Evolutionary conservation across 768 basidiomycete species (phyloP), one percentile per base, ranked within the genome.

Genomic region (Psilocybe cubensis): DNA sequence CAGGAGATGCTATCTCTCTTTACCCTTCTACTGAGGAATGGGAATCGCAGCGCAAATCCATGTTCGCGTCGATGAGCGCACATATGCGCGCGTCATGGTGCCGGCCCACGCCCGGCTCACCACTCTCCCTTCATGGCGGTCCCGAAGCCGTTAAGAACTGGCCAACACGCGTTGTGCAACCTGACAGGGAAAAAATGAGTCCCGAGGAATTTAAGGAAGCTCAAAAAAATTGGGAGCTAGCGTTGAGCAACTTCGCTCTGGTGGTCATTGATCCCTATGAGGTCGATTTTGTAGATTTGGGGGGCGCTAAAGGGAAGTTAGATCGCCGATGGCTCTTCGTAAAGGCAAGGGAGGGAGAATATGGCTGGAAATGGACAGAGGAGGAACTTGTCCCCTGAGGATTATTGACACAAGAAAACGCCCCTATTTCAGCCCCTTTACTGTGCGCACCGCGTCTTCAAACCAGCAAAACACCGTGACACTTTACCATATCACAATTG

Each of bases 41-140:
- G 92, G 89, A 90, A 63, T 71, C 68, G 18, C 80, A 86, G 70
- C 79, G 92, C 17, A 53, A 72, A n/a, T 79, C 80, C 45, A 68
- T 81, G 28, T 95, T 91, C 68, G 78, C 81, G 56, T 70, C 58
- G 45, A 79, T 94, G 78, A 80, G 80, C 42, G 78, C 75, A 2
- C 71, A 77, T 45, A 83, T 92, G 84, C 84, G 82, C 60, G 92
- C 92, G 21, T 77, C 76, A 40, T 95, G 90, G 86, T 85, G 82
- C 59, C 76, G 86, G 3, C 90, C 91, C 2, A 66, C 76, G 0
- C 89, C 91, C 0, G 94, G 92, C 0, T 78, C 75, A 1, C 46
- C 46, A 17, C 46, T 48, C 3, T 72, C 66, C 11, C 66, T 92
- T 42, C 51, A 67, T 11, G 80, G 80, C 23, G 82, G 79, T 4